Percentiles rank a stretch among this genome's conserved stretches.
Conservation (phyloP, 1,284 basidiomycete species). For the Cryptococcus wingfieldii region DNA sequence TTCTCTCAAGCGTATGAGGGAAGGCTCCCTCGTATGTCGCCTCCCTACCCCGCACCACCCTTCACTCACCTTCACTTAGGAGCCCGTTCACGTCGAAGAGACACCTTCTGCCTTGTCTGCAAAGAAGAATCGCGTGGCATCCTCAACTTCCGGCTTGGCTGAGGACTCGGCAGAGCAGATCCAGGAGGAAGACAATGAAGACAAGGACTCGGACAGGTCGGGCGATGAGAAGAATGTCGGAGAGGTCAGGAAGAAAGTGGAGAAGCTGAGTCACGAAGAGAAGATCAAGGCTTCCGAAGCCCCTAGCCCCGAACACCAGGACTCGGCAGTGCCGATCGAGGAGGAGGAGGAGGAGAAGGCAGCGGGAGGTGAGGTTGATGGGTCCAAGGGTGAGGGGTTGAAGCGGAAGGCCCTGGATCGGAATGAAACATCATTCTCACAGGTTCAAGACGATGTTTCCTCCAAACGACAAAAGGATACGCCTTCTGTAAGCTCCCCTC, state of each 20-base stretch:
- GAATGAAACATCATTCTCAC: conserved; percentile 21
- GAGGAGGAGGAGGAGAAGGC: conserved; percentile 15
- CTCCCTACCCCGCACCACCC: neutral
- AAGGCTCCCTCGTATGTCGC: conserved; percentile 38
- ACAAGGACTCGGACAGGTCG: conserved; percentile 1
- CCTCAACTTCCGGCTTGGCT: neutral
- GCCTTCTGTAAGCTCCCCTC: conserved; percentile 12
- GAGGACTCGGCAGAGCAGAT: conserved; percentile 2
- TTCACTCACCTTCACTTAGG: conserved; percentile 9
- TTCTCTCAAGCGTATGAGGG: conserved; percentile 43
- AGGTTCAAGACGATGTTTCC: conserved; percentile 12
- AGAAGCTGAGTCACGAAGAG: conserved; percentile 42
- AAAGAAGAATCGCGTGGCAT: conserved; percentile 46
- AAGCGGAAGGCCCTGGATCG: conserved; percentile 40
- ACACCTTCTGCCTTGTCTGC: conserved; percentile 13
- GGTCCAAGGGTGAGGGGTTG: conserved; percentile 16
- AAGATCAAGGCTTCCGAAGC: conserved; percentile 4
- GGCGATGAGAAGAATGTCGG: conserved; percentile 24
- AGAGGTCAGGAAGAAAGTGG: conserved; percentile 44
- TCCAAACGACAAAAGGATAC: conserved; percentile 24
- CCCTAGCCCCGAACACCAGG: conserved; percentile 1
- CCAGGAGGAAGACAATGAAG: conserved; percentile 8
- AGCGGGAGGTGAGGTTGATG: conserved; percentile 15
- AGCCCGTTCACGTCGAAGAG: conserved; percentile 13
- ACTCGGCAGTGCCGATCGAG: neutral